A percentile compares a stretch with the other conserved stretches of the same genome.
Evolutionary conservation across 345 rosid species (phyloP).

Genomic region (Aurinia saxatilis): DNA sequence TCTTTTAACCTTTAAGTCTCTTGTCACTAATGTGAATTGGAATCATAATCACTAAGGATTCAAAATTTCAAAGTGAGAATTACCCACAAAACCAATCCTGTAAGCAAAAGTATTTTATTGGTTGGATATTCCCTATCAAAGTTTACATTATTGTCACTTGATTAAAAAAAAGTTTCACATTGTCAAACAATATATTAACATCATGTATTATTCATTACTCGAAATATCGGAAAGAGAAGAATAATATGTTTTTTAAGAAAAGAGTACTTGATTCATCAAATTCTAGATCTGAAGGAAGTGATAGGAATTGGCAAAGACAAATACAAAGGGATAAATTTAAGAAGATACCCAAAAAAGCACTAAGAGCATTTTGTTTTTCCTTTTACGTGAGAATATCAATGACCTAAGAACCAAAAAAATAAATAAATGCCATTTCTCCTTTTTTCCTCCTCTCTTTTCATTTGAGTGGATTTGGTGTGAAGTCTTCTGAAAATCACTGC

Average conservation of each 20-base stretch:
- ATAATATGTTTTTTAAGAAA: background rate
- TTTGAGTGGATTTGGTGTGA: constrained; percentile 29
- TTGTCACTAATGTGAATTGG: constrained; percentile 22
- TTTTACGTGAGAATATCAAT: constrained; percentile 20
- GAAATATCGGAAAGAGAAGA: background rate
- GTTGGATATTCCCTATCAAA: background rate
- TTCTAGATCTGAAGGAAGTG: background rate
- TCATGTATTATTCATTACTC: background rate
- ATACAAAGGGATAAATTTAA: background rate
- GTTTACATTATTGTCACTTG: background rate
- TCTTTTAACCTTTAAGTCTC: constrained; percentile 7
- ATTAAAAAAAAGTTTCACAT: background rate
- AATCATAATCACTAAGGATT: background rate
- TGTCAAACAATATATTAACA: background rate
- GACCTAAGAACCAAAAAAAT: background rate
- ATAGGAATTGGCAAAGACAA: background rate
- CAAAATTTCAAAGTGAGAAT: constrained; percentile 5
- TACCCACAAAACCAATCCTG: background rate
- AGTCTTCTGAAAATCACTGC: constrained; percentile 27
- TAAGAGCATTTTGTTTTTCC: background rate
- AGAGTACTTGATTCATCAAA: background rate
- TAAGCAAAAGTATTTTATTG: background rate
- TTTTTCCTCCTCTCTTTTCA: background rate
- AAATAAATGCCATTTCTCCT: background rate
- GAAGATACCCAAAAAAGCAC: background rate